Conservation (phyloP, 2,329 filamentous ascomycete genomes). For the Scedosporium boydii region DNA sequence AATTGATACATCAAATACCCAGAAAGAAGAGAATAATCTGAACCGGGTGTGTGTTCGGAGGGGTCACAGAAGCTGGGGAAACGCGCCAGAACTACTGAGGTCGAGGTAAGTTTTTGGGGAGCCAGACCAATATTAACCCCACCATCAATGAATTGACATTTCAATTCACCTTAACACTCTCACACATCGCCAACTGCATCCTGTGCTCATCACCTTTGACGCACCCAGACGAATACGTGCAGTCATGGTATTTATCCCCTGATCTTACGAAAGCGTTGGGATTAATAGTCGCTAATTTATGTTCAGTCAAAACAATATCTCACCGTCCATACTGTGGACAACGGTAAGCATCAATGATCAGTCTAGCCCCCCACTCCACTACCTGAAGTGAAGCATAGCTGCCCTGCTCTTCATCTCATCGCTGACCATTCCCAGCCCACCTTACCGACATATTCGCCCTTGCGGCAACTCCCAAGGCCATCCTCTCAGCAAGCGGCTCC, state of each 20-base stretch:
- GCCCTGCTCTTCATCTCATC: not conserved
- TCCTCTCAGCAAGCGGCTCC: slow-evolving; percentile 79
- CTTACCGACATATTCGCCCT: slow-evolving; percentile 76
- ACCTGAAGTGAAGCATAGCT: not conserved
- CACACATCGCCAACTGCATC: not conserved
- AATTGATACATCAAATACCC: not conserved
- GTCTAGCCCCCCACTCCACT: not conserved
- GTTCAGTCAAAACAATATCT: slow-evolving; percentile 94
- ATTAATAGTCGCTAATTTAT: not conserved
- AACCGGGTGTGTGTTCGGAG: not conserved
- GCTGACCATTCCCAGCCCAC: slow-evolving; percentile 51
- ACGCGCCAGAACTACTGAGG: not conserved
- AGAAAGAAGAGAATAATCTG: not conserved
- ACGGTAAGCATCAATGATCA: slow-evolving; percentile 45
- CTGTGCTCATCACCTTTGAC: not conserved
- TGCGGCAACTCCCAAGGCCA: slow-evolving; percentile 60
- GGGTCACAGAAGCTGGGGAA: not conserved
- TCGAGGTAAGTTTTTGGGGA: not conserved
- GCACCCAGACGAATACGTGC: not conserved
- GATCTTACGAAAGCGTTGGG: not conserved
- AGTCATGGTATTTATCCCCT: not conserved
- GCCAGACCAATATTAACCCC: not conserved
- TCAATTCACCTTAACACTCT: not conserved
- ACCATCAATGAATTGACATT: not conserved
- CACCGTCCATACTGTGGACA: slow-evolving; percentile 80